A percentile compares a stretch with the other conserved stretches of the same genome.
phyloP scores from a whole-genome alignment of 345 rosid species.

The Dipteronia sinensis region DNA sequence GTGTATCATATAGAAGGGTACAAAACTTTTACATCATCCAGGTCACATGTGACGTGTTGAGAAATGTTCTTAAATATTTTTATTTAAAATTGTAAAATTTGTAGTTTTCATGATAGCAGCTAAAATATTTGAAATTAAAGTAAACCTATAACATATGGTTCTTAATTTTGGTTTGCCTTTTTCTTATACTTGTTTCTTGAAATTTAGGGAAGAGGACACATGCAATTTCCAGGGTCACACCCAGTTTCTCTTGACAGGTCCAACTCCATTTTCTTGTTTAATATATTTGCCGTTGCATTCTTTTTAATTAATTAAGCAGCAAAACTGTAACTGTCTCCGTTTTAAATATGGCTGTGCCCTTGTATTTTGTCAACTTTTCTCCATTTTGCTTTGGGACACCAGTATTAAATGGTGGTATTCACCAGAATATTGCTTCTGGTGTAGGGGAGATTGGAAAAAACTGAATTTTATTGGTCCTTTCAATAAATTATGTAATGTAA shows the following conservation, averaged over 20 bases:
- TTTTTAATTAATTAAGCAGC: slow-evolving; percentile 10
- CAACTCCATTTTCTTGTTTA: slow-evolving; percentile 6
- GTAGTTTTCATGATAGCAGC: neutral
- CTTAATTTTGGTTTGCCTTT: neutral
- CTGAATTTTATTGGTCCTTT: neutral
- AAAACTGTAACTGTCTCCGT: neutral
- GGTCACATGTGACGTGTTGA: neutral
- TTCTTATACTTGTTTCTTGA: slow-evolving; percentile 19
- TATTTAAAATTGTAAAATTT: neutral
- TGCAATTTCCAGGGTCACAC: slow-evolving; percentile 82
- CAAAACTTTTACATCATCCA: neutral
- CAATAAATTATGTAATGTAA: neutral
- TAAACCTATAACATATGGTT: neutral
- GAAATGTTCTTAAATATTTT: neutral
- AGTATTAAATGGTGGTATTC: neutral
- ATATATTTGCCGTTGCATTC: neutral
- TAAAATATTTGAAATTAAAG: neutral
- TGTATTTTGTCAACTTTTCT: neutral
- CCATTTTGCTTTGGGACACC: neutral
- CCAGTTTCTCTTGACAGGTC: slow-evolving; percentile 89
- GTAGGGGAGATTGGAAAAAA: neutral
- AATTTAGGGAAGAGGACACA: slow-evolving; percentile 65
- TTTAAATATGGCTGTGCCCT: neutral
- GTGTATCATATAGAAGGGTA: neutral
- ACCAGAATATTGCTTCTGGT: slow-evolving; percentile 7